phyloP scores from a whole-genome alignment of 768 basidiomycete genomes.

The Hemileccinum rubropunctum region DNA sequence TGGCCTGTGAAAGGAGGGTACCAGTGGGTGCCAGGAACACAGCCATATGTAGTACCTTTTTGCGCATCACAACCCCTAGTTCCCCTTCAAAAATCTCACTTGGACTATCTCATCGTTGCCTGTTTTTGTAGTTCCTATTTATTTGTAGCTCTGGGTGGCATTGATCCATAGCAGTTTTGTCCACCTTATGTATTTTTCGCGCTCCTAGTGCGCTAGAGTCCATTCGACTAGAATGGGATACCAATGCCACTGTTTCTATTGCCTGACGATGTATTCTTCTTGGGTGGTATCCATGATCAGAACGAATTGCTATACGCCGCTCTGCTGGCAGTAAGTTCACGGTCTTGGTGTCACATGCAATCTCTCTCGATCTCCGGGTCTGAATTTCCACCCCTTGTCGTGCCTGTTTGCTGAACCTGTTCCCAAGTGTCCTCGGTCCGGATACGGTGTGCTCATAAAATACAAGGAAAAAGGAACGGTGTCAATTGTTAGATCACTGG shows the following conservation, averaged over 20 bases:
- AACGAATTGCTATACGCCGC: not conserved
- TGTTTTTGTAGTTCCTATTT: constrained; percentile 6
- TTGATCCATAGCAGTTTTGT: not conserved
- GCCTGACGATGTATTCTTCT: not conserved
- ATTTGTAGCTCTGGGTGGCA: not conserved
- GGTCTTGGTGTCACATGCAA: not conserved
- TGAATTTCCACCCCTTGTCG: not conserved
- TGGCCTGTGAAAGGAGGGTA: constrained; percentile 23
- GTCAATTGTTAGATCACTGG: not conserved
- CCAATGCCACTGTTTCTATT: not conserved
- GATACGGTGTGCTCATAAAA: not conserved
- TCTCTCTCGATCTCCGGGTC: not conserved
- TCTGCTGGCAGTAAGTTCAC: not conserved
- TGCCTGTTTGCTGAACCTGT: not conserved
- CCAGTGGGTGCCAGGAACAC: not conserved
- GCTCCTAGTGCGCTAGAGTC: not conserved
- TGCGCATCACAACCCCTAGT: not conserved
- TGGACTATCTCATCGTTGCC: not conserved
- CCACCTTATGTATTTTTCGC: not conserved
- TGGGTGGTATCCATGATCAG: not conserved
- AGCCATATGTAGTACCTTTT: not conserved
- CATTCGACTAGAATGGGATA: not conserved
- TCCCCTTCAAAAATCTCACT: not conserved
- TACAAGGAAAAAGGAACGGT: not conserved
- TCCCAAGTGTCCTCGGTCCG: not conserved